These are phyloP conservation scores for Friedmanniomyces endolithicus DNA, from an alignment of 495 filamentous ascomycete genomes.

Conservation along the genomic window DNA sequence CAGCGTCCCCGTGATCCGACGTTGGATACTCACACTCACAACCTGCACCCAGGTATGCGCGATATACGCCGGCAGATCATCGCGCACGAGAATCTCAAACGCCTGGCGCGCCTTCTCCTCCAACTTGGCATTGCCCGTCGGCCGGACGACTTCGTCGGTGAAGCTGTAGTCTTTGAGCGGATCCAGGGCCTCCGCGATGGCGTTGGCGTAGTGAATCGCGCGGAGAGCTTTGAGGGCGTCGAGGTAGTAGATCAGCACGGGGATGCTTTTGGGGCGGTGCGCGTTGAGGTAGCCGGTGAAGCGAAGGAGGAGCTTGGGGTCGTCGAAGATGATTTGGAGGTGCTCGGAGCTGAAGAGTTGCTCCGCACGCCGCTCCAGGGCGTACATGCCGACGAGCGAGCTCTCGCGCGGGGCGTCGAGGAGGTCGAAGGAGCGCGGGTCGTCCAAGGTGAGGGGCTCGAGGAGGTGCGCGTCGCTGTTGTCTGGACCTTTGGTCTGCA, in stretches of 20 bases:
- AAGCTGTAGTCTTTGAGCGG: slow-evolving; percentile 36
- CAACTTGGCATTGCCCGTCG: slow-evolving; percentile 41
- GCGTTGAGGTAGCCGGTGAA: slow-evolving; percentile 57
- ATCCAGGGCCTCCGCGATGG: slow-evolving; percentile 43
- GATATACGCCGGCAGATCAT: slow-evolving; percentile 62
- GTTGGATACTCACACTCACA: slow-evolving; percentile 45
- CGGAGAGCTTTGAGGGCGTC: slow-evolving; percentile 52
- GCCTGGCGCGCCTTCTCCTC: slow-evolving; percentile 46
- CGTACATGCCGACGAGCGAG: slow-evolving; percentile 26
- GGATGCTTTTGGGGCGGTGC: slow-evolving; percentile 57
- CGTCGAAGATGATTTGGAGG: slow-evolving; percentile 46
- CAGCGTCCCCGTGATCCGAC: slow-evolving; percentile 44
- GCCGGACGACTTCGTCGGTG: slow-evolving; percentile 31
- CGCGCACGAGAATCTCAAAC: slow-evolving; percentile 46
- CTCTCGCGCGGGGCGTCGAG: slow-evolving; percentile 29
- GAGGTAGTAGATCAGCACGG: slow-evolving; percentile 55
- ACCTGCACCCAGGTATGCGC: slow-evolving; percentile 47
- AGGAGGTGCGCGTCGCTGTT: slow-evolving; percentile 36
- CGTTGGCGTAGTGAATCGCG: slow-evolving; percentile 59
- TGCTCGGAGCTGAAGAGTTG: slow-evolving; percentile 54
- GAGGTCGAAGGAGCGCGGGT: slow-evolving; percentile 43
- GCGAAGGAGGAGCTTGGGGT: slow-evolving; percentile 51
- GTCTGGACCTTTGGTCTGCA: slow-evolving; percentile 31
- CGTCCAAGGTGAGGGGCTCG: slow-evolving; percentile 39
- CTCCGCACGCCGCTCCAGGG: slow-evolving; percentile 49